Evolutionary conservation across 176 grass and related monocot species (phyloP).

Genomic region (Paspalum notatum): DNA sequence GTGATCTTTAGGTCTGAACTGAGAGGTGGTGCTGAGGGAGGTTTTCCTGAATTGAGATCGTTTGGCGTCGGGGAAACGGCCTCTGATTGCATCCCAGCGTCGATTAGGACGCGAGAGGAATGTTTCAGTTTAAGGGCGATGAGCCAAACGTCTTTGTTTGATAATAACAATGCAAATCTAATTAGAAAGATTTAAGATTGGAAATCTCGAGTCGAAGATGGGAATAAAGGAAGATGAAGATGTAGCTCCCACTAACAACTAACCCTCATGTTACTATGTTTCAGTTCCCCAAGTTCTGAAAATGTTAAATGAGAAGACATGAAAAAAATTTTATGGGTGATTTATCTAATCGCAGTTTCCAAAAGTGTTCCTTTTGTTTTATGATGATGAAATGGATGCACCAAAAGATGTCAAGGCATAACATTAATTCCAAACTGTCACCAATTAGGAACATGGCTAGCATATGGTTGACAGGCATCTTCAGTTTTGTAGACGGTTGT

Average conservation of each 20-base stretch:
- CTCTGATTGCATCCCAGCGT: neutral
- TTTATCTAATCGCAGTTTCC: neutral
- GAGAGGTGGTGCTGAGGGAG: too few species aligned
- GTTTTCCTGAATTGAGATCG: neutral
- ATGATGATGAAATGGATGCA: neutral
- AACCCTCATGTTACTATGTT: neutral
- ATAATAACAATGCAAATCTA: neutral
- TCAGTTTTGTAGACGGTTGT: neutral
- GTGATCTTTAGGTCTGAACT: neutral
- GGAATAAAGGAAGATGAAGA: neutral
- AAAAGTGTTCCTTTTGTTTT: neutral
- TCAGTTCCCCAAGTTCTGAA: neutral
- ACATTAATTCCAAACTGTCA: neutral
- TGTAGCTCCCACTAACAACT: neutral
- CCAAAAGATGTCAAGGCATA: neutral
- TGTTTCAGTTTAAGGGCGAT: neutral
- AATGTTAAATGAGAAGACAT: too few species aligned
- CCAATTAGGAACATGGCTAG: neutral
- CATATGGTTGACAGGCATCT: neutral
- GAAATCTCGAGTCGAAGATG: neutral
- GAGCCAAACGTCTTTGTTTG: neutral
- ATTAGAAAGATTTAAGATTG: neutral
- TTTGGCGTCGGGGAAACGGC: neutral
- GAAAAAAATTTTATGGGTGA: neutral
- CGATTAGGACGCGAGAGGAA: neutral